Percentiles rank a stretch among this genome's conserved stretches.
These are phyloP conservation scores for Pseudozyma tsukubaensis DNA, from an alignment of 1,284 basidiomycete species.

Conservation along the genomic window DNA sequence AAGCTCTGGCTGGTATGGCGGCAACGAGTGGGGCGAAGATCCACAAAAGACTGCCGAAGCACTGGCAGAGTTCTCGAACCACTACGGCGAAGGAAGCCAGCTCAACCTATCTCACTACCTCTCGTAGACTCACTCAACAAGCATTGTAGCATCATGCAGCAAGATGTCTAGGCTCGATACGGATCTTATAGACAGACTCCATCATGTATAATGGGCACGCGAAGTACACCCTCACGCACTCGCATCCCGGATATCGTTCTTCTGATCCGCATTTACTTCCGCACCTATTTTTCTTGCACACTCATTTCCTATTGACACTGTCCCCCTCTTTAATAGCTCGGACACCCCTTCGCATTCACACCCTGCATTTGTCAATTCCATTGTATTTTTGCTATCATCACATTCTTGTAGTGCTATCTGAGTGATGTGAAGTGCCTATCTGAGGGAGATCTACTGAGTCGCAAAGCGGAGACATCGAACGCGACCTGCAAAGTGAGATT, in stretches of 20 bases:
- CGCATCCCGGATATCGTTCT: conserved; percentile 1
- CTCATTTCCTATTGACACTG: not conserved
- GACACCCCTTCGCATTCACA: conserved; percentile 9
- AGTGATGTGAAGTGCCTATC: not conserved
- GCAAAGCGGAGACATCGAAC: not conserved
- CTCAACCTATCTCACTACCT: conserved; percentile 43
- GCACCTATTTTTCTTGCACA: too few relatives aligned
- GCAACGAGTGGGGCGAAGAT: conserved; percentile 50
- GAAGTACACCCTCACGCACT: not conserved
- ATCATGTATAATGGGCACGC: not conserved
- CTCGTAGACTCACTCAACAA: conserved; percentile 11
- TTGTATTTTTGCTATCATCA: conserved; percentile 23
- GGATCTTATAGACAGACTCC: conserved; percentile 1
- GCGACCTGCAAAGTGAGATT: conserved; percentile 1
- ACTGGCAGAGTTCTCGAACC: conserved; percentile 43
- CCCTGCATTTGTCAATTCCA: conserved; percentile 22
- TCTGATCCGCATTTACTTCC: not conserved
- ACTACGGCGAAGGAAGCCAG: conserved; percentile 36
- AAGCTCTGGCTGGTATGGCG: conserved; percentile 40
- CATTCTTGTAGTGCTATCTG: not conserved
- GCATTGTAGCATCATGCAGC: not conserved
- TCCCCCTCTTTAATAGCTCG: not conserved
- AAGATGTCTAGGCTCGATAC: not conserved
- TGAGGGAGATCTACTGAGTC: too few relatives aligned
- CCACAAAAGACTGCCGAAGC: conserved; percentile 52